Conservation (phyloP, 2,329 filamentous ascomycete species). For the Botrytis porri region DNA sequence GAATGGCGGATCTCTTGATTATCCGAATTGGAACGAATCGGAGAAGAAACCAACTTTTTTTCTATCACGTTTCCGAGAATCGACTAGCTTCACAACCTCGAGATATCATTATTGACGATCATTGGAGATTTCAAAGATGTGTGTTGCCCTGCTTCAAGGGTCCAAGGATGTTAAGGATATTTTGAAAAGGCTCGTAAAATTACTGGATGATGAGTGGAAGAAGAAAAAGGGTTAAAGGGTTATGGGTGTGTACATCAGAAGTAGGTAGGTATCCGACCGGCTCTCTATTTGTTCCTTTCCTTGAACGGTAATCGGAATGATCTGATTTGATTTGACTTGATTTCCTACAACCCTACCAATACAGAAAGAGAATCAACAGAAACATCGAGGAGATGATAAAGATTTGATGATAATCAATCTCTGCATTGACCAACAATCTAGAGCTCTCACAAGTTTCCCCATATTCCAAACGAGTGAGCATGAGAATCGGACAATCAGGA, state of each 20-base stretch:
- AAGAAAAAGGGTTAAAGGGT: background rate
- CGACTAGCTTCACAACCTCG: constrained; percentile 10
- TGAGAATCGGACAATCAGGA: background rate
- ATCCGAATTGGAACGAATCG: constrained; percentile 18
- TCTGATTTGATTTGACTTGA: background rate
- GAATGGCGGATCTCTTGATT: constrained; percentile 4
- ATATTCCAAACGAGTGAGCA: background rate
- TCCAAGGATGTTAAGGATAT: constrained; percentile 9
- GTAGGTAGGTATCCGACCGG: background rate
- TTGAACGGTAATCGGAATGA: background rate
- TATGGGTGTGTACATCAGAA: background rate
- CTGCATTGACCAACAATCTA: constrained; percentile 8
- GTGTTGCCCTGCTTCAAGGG: constrained; percentile 16
- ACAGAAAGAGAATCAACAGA: background rate
- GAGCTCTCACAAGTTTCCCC: background rate
- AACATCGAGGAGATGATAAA: background rate
- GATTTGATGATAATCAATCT: background rate
- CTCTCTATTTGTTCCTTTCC: background rate
- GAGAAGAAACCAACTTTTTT: constrained; percentile 1
- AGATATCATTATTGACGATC: constrained; percentile 20
- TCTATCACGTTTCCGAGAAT: constrained; percentile 1
- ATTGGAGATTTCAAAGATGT: constrained; percentile 13
- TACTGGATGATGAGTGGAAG: constrained; percentile 1
- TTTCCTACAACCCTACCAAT: no score
- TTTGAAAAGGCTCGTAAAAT: background rate